Evolutionary conservation across 495 filamentous ascomycete species (phyloP), one percentile per base, ranked within the genome.

Genomic region (Penicillium pulvis): DNA sequence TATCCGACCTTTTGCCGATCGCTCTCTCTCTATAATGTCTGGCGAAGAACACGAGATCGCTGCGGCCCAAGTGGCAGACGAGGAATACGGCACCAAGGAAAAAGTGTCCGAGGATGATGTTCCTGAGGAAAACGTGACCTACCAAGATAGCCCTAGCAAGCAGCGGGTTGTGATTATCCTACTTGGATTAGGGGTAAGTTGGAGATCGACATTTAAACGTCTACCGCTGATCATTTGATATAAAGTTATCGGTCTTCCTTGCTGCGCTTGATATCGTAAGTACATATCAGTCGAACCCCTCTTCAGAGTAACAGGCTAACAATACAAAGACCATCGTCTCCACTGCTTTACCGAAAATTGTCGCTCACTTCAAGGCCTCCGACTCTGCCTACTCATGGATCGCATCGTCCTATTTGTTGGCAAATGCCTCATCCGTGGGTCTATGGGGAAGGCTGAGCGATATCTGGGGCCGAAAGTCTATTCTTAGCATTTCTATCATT

Each of bases 381-480:
- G 61, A 72, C 1, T 55, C 73, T 0, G 82, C 76, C 8, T 85
- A 82, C 53, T 79, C 79, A 8, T 85, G 81, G 83, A 78, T 85
- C 26, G 81, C 81, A 11, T 71, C 71, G 23, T 73, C 81, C 1
- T 84, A 79, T 64, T 59, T 83, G 0, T 58, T 76, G 1, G 61
- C 66, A 6, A 60, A 42, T 14, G 59, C 66, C 1, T 66, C 66
- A 4, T 35, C 45, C 7, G 52, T 55, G 6, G 67, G 72, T 3
- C 55, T 69, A 48, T 90, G 88, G 86, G 87, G 83, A 20, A 87
- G 87, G 60, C 67, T 89, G 46, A 82, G 78, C 36, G 90, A 92
- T 63, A 92, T 93, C 52, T 92, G 81, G 76, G 90, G 90, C 3
- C 84, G 90, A 19, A 93, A 92, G 62, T 85, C 84, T 1, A 84